phyloP scores from a whole-genome alignment of 768 basidiomycete genomes.

The Kwoniella bestiolae region DNA sequence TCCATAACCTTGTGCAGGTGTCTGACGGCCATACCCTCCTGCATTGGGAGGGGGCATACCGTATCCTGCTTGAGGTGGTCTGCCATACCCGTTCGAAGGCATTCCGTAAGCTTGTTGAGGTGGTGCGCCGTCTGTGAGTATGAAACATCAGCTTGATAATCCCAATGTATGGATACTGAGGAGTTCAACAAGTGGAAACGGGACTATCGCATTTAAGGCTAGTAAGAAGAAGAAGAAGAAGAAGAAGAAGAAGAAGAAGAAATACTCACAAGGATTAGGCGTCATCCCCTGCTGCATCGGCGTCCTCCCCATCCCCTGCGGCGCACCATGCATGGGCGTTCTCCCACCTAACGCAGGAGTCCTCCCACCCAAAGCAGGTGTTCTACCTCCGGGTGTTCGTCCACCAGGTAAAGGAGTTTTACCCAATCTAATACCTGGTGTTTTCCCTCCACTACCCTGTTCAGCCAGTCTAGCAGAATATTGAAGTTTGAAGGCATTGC shows the following conservation, averaged over 20 bases:
- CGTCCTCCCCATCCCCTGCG: conserved; percentile 29
- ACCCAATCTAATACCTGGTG: conserved; percentile 50
- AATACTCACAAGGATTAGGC: conserved; percentile 49
- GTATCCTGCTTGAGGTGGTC: conserved; percentile 20
- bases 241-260: not conserved
- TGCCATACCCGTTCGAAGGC: conserved; percentile 22
- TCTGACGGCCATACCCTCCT: conserved; percentile 11
- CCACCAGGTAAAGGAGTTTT: conserved; percentile 45
- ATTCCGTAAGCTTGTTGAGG: conserved; percentile 22
- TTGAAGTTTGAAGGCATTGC: conserved; percentile 89
- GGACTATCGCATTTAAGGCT: not conserved
- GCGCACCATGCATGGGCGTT: conserved; percentile 33
- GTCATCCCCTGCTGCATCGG: conserved; percentile 41
- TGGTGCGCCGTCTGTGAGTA: conserved; percentile 6
- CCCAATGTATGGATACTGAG: not conserved
- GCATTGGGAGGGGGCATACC: conserved; percentile 12
- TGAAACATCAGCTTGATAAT: not conserved
- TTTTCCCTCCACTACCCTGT: conserved; percentile 46
- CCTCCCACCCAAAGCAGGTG: conserved; percentile 31
- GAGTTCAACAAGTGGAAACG: no score
- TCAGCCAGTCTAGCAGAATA: conserved; percentile 46
- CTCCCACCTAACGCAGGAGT: conserved; percentile 22
- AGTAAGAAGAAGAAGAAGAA: not conserved
- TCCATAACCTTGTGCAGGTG: conserved; percentile 20
- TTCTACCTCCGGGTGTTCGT: conserved; percentile 42